phyloP scores from a whole-genome alignment of 1,284 basidiomycete genomes.

The Tilletia caries region DNA sequence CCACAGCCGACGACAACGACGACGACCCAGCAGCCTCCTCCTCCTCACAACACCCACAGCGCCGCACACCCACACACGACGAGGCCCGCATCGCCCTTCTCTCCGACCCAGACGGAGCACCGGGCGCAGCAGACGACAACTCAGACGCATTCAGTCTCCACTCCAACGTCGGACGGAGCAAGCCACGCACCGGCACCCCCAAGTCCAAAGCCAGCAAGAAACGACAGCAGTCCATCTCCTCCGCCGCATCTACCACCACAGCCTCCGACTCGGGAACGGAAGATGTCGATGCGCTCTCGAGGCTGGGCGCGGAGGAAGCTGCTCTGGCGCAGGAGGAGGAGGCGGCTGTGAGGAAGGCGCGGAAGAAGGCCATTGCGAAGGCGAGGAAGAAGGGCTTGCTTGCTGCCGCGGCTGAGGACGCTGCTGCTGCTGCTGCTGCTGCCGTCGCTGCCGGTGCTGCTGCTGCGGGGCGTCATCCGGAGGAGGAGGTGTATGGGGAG shows the following conservation, averaged over 20 bases:
- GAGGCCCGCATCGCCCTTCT: conserved; percentile 7
- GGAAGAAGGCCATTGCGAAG: conserved; percentile 1
- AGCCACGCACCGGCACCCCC: not conserved
- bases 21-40: not conserved
- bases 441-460: not conserved
- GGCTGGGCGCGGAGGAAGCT: not conserved
- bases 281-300: not conserved
- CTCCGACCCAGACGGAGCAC: not conserved
- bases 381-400: conserved; percentile 4
- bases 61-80: conserved; percentile 1
- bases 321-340: not conserved
- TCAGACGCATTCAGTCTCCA: conserved; percentile 12
- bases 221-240: not conserved
- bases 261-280: not conserved
- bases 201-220: not conserved
- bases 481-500: not conserved
- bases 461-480: not conserved
- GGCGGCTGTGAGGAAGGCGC: not conserved
- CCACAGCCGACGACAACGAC: not conserved
- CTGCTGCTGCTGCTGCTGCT: not conserved
- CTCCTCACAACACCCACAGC: not conserved
- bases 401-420: not conserved
- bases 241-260: too few relatives aligned
- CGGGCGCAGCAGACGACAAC: not conserved
- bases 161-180: conserved; percentile 2